A percentile compares a stretch with the other conserved stretches of the same genome.
Conservation (phyloP, 768 basidiomycete species). For the Obba rivulosa region DNA sequence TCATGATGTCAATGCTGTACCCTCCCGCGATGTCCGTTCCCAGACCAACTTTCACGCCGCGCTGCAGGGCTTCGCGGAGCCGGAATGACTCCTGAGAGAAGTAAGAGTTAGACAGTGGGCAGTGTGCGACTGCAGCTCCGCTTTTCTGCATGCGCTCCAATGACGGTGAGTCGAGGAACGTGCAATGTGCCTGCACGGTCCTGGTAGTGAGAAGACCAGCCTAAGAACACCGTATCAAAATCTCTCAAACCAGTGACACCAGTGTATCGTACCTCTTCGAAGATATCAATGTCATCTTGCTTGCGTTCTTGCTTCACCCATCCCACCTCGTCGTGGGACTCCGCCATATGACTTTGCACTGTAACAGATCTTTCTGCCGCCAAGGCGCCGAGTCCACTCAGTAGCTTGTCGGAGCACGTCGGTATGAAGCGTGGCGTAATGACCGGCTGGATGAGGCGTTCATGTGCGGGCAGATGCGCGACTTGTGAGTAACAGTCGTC, state of each 20-base stretch:
- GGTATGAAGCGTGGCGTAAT: constrained; percentile 89
- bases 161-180: constrained; percentile 55
- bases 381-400: constrained; percentile 56
- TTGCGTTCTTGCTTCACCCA: constrained; percentile 61
- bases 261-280: constrained; percentile 47
- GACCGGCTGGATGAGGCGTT: constrained; percentile 68
- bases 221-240: constrained; percentile 30
- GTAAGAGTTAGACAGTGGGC: constrained; percentile 86
- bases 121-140: constrained; percentile 73
- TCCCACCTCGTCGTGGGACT: constrained; percentile 70
- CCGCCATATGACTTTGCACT: constrained; percentile 81
- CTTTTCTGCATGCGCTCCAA: constrained; percentile 43
- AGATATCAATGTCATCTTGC: constrained; percentile 68
- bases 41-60: constrained; percentile 66
- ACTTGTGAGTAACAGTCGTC: constrained; percentile 39
- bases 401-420: constrained; percentile 72
- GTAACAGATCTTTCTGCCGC: constrained; percentile 40
- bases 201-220: constrained; percentile 52
- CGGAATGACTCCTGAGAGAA: constrained; percentile 71
- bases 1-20: constrained; percentile 75
- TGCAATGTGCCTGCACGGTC: constrained; percentile 87
- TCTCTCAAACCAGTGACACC: not conserved
- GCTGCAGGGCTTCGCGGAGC: constrained; percentile 63
- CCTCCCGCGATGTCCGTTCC: constrained; percentile 88
- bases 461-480: constrained; percentile 35